Evolutionary conservation across 1,284 basidiomycete genomes (phyloP).

Genomic region (Ceratobasidium sp.): DNA sequence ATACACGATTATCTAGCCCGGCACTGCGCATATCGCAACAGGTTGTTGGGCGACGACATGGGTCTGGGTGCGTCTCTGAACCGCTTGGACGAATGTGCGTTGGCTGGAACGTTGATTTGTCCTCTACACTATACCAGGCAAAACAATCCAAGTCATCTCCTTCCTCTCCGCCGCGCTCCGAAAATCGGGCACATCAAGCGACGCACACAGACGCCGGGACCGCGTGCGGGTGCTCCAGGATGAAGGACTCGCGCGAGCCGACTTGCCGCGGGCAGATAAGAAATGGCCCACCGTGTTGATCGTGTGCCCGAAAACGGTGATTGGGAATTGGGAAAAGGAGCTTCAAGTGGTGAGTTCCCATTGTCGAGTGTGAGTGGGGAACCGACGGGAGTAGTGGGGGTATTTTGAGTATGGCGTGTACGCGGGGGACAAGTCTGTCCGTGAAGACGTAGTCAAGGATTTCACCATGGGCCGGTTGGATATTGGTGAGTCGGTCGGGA

Average conservation of each 20-base stretch:
- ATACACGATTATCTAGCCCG: too few relatives aligned
- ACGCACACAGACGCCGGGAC: constrained; percentile 65
- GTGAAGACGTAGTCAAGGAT: constrained; percentile 63
- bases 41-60: constrained; percentile 84
- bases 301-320: constrained; percentile 78
- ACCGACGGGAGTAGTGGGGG: constrained; percentile 62
- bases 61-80: constrained; percentile 65
- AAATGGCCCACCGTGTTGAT: constrained; percentile 83
- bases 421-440: constrained; percentile 57
- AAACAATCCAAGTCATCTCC: constrained; percentile 87
- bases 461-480: constrained; percentile 78
- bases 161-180: constrained; percentile 86
- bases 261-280: constrained; percentile 67
- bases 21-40: too few relatives aligned
- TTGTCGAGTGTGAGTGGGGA: not conserved
- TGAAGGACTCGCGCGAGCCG: constrained; percentile 57
- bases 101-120: not conserved
- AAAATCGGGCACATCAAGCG: constrained; percentile 69
- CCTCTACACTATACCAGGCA: constrained; percentile 61
- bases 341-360: constrained; percentile 64
- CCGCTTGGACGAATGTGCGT: not conserved
- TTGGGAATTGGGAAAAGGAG: constrained; percentile 82
- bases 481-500: constrained; percentile 68
- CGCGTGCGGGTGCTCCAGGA: constrained; percentile 71
- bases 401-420: constrained; percentile 81